phyloP scores from a whole-genome alignment of 2,329 filamentous ascomycete species.

The Colletotrichum godetiae region DNA sequence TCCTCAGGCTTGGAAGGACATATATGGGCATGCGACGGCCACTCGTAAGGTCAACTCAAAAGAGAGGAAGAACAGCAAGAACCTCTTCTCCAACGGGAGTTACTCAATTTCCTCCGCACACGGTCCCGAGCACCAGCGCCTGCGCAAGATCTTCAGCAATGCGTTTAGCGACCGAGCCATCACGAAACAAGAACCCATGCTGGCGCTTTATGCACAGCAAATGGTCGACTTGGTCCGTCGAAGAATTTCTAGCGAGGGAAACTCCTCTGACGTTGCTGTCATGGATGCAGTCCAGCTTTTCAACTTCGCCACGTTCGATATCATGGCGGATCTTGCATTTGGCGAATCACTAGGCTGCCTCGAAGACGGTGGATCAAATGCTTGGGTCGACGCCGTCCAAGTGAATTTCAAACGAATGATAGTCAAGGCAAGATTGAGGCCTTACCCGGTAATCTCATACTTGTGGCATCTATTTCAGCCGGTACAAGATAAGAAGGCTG shows the following conservation, averaged over 20 bases:
- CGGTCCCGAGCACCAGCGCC: constrained; percentile 7
- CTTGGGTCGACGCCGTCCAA: constrained; percentile 5
- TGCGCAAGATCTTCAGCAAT: constrained; percentile 30
- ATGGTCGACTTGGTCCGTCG: not conserved
- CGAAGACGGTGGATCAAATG: constrained; percentile 15
- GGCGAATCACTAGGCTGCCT: constrained; percentile 43
- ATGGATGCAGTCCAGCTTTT: constrained; percentile 41
- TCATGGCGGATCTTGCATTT: constrained; percentile 43
- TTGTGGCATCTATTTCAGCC: not conserved
- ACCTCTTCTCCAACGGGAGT: constrained; percentile 6
- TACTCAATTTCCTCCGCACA: constrained; percentile 37
- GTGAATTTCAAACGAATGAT: constrained; percentile 7
- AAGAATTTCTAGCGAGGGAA: constrained; percentile 30
- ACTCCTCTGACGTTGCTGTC: not conserved
- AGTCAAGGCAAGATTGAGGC: not conserved
- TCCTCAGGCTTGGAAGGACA: constrained; percentile 51
- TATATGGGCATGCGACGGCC: constrained; percentile 45
- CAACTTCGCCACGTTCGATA: constrained; percentile 43
- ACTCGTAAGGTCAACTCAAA: constrained; percentile 20
- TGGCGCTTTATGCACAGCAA: constrained; percentile 36
- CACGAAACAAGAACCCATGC: constrained; percentile 38
- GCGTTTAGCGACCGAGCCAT: constrained; percentile 40
- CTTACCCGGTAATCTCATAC: not conserved
- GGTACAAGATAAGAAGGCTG: not conserved
- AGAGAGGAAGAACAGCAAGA: constrained; percentile 27